phyloP scores from a whole-genome alignment of 208 protist genomes.

The Angomonas desouzai region DNA sequence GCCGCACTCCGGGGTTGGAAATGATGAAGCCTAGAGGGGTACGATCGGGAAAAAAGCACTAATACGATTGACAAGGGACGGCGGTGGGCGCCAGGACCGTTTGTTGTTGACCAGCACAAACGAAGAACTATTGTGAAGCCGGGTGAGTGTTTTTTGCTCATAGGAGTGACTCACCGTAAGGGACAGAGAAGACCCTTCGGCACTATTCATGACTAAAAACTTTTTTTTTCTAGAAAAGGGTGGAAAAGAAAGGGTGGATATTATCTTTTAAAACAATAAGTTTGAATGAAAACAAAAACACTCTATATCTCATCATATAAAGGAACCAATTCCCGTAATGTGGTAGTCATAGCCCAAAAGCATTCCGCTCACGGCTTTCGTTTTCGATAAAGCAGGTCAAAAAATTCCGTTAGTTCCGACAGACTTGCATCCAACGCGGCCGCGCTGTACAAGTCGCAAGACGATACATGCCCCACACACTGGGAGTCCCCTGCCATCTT shows the following conservation, averaged over 20 bases:
- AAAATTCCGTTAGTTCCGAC: slow-evolving; percentile 7
- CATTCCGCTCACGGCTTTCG: neutral
- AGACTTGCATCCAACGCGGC: slow-evolving; percentile 30
- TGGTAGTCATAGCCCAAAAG: too few relatives aligned
- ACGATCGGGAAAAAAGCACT: slow-evolving; percentile 32
- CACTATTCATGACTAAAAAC: neutral
- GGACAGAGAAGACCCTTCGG: neutral
- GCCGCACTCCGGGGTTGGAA: slow-evolving; percentile 34
- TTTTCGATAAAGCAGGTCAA: slow-evolving; percentile 42
- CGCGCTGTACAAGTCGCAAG: slow-evolving; percentile 56
- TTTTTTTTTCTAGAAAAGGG: neutral
- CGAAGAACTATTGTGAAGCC: slow-evolving; percentile 19
- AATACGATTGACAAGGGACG: slow-evolving; percentile 25
- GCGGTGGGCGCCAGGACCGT: slow-evolving; percentile 35
- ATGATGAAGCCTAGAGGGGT: slow-evolving; percentile 33
- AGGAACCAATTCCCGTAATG: neutral
- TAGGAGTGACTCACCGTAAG: slow-evolving; percentile 17
- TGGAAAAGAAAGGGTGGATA: too few relatives aligned
- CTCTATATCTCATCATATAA: too few relatives aligned
- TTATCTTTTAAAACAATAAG: too few relatives aligned
- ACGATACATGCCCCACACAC: slow-evolving; percentile 42
- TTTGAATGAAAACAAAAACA: slow-evolving; percentile 2
- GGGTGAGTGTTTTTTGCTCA: slow-evolving; percentile 5
- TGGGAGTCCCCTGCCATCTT: slow-evolving; percentile 40
- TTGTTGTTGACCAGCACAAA: slow-evolving; percentile 46